These are phyloP conservation scores for Cnidoscolus chayamansa DNA, from an alignment of 441 rosid species.

Conservation along the genomic window DNA sequence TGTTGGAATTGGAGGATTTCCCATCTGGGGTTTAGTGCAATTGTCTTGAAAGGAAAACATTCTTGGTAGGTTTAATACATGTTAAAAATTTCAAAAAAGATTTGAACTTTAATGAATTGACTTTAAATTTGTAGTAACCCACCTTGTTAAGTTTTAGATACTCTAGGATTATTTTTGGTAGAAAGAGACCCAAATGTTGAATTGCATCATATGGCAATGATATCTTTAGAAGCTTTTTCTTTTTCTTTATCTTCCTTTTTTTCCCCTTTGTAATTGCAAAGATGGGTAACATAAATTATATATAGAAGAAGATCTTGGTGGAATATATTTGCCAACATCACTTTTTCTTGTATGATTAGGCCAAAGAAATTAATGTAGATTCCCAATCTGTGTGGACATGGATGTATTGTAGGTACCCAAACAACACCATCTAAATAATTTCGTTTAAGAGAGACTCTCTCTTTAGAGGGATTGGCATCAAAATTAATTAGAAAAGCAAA, in stretches of 20 bases:
- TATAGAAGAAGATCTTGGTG: conserved; percentile 17
- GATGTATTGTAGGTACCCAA: conserved; percentile 25
- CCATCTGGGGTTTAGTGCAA: conserved; percentile 1
- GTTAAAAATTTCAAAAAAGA: conserved; percentile 1
- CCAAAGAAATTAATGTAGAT: conserved; percentile 34
- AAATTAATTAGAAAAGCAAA: conserved; percentile 24
- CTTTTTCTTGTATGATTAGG: conserved; percentile 35
- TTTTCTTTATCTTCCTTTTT: conserved; percentile 5
- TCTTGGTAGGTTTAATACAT: conserved; percentile 7
- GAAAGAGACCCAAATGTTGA: conserved; percentile 6
- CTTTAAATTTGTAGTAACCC: conserved; percentile 8
- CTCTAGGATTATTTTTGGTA: not conserved
- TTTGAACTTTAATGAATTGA: conserved; percentile 21
- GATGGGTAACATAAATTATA: not conserved
- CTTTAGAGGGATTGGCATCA: conserved; percentile 4
- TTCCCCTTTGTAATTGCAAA: not conserved
- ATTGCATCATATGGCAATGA: conserved; percentile 25
- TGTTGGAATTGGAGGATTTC: too few relatives aligned
- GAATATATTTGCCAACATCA: conserved; percentile 32
- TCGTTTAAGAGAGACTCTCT: not conserved
- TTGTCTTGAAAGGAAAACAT: conserved; percentile 15
- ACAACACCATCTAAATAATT: conserved; percentile 26
- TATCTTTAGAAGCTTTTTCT: conserved; percentile 12
- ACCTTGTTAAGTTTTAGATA: conserved; percentile 1
- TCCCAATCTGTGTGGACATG: conserved; percentile 33